Base-by-base conservation (phyloP, 2,329 filamentous ascomycete species). In the Stemphylium beticola region DNA sequence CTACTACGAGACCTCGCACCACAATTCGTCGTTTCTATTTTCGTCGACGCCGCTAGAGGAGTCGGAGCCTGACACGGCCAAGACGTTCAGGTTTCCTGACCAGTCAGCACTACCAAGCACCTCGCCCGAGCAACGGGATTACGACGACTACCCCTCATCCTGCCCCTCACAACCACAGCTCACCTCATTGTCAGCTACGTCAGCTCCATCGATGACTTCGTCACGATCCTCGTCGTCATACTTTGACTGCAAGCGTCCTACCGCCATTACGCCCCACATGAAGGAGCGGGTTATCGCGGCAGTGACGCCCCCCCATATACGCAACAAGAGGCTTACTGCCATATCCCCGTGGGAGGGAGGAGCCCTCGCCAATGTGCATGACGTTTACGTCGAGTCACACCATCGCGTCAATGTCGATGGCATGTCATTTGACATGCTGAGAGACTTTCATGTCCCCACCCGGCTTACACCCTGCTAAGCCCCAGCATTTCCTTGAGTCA, bases 391-490 rank as follows among this genome's bases (percentile, higher is more conserved):
- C 15, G 69, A 75, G 38, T 68, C 68, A 17, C 68, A 72, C 24
- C 69, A 72, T 3, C 57, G 69, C 11, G 66, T 75, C 12, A 59
- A 64, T 10, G 67, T 74, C 20, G 72, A 75, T 38, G 73, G 73
- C 42, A 65, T 74, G 63, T 68, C 70, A 0, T 74, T 75, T 41
- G 73, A 75, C 46, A 69, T 75, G 62, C 42, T 73, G 4, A 54
- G 63, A 40, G 67, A 73, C 50, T 65, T 73, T 12, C 54, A 61
- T 15, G 57, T 65, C 39, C 62, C 71, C 0, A 63, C 57, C 12
- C 49, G 59, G 43, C 37, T 54, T 6, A 74, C 71, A 36, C 69
- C 69, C 7, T 71, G 66, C 48, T 73, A 18, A 58, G 55, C 2
- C 22, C 11, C 15, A 14, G 12, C 3, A 44, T 43, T 45, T 32